These are phyloP conservation scores for Ascochyta lentis DNA, from an alignment of 2,329 filamentous ascomycete genomes.

Conservation along the genomic window DNA sequence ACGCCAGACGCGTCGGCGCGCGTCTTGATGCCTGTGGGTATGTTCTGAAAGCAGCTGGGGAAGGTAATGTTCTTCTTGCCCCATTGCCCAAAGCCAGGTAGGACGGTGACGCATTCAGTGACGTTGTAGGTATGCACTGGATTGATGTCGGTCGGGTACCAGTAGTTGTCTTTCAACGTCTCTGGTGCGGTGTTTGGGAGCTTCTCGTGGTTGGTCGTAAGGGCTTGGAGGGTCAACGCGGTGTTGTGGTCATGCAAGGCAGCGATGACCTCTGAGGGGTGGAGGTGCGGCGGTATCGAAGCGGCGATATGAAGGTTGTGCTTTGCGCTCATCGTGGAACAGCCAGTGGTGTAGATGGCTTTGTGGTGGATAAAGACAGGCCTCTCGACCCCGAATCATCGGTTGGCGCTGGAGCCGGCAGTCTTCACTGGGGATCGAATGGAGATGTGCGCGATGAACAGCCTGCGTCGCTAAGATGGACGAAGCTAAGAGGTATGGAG, in stretches of 20 bases:
- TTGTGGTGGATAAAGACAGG: background rate
- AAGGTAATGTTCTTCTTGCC: slow-evolving; percentile 43
- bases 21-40: slow-evolving; percentile 41
- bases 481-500: background rate
- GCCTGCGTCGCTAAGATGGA: background rate
- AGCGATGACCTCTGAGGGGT: slow-evolving; percentile 33
- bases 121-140: slow-evolving; percentile 40
- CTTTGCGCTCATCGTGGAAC: slow-evolving; percentile 33
- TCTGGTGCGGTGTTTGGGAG: slow-evolving; percentile 30
- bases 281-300: slow-evolving; percentile 36
- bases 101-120: slow-evolving; percentile 37
- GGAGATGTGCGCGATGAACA: background rate
- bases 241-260: slow-evolving; percentile 47
- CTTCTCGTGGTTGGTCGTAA: slow-evolving; percentile 39
- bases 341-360: background rate
- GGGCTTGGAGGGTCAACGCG: slow-evolving; percentile 42
- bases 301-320: slow-evolving; percentile 42
- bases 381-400: background rate
- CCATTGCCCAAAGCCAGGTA: slow-evolving; percentile 41
- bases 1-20: slow-evolving; percentile 42
- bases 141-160: slow-evolving; percentile 41
- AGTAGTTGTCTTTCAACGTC: slow-evolving; percentile 44
- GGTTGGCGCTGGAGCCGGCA: background rate
- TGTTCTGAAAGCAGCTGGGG: slow-evolving; percentile 42
- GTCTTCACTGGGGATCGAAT: background rate